Percentiles rank a stretch among this genome's conserved stretches.
phyloP scores from a whole-genome alignment of 2,329 filamentous ascomycete genomes.

The Capronia coronata region DNA sequence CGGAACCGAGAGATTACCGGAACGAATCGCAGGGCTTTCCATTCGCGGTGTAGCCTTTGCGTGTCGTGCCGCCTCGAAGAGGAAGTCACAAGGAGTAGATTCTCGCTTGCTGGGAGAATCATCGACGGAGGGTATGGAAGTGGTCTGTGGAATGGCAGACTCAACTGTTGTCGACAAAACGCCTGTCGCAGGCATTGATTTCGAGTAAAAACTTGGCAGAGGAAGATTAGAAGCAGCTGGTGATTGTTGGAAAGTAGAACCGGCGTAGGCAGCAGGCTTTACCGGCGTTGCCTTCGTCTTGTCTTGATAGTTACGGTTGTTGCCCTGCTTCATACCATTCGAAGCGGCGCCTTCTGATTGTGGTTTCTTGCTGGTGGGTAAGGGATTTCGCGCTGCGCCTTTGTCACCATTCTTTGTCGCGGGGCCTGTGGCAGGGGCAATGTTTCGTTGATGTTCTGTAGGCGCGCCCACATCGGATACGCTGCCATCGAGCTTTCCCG shows the following conservation, averaged over 20 bases:
- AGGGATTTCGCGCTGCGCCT: constrained; percentile 31
- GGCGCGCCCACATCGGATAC: constrained; percentile 5
- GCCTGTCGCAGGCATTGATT: constrained; percentile 61
- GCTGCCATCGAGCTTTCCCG: constrained; percentile 30
- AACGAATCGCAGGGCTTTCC: constrained; percentile 38
- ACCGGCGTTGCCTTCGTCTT: constrained; percentile 37
- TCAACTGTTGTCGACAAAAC: constrained; percentile 35
- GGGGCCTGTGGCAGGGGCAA: constrained; percentile 7
- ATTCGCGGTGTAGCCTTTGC: constrained; percentile 50
- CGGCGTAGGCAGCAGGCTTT: constrained; percentile 65
- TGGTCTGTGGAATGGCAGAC: constrained; percentile 32
- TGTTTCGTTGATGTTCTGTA: constrained; percentile 13
- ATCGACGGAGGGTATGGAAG: constrained; percentile 27
- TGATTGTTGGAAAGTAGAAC: constrained; percentile 89
- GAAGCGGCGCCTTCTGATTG: constrained; percentile 33
- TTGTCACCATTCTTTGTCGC: constrained; percentile 30
- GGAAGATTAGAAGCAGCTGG: constrained; percentile 85
- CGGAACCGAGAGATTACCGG: constrained; percentile 50
- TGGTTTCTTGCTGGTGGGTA: constrained; percentile 31
- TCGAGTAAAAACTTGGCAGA: constrained; percentile 80
- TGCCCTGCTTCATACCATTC: constrained; percentile 24
- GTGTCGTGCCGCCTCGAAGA: constrained; percentile 80
- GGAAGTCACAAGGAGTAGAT: constrained; percentile 77
- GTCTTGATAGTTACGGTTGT: constrained; percentile 33
- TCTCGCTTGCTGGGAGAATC: constrained; percentile 41